A percentile compares a stretch with the other conserved stretches of the same genome.
Conservation (phyloP, 2,329 filamentous ascomycete genomes). For the Trichoderma lentiforme region DNA sequence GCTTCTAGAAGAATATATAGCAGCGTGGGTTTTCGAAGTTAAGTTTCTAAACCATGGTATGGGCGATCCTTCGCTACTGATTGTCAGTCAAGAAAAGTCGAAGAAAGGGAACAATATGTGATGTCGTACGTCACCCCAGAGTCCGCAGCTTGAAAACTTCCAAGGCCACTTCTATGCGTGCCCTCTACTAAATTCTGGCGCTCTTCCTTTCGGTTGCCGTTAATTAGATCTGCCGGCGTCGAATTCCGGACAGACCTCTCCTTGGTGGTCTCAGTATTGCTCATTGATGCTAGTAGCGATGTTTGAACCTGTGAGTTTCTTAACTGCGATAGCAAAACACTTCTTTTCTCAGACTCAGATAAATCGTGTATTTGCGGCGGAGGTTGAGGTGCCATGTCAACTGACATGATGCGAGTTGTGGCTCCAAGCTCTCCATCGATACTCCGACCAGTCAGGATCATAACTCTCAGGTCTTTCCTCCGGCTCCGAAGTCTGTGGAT, state of each 20-base stretch:
- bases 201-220: background rate
- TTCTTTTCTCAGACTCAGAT: background rate
- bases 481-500: background rate
- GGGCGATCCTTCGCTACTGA: background rate
- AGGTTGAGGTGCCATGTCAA: background rate
- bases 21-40: background rate
- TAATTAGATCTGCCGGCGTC: background rate
- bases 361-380: background rate
- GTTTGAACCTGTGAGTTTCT: no score
- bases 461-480: background rate
- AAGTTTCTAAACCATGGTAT: background rate
- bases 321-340: fast-evolving
- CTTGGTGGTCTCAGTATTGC: background rate
- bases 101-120: background rate
- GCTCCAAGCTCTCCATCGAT: background rate
- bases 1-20: background rate
- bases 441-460: background rate
- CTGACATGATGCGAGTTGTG: background rate
- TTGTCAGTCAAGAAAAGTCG: background rate
- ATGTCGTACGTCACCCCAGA: background rate
- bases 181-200: background rate
- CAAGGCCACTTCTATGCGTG: background rate
- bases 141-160: background rate
- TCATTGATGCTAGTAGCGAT: no score
- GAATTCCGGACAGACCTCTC: background rate